Evolutionary conservation across 2,329 filamentous ascomycete species (phyloP).

Genomic region (Apiospora hydei): DNA sequence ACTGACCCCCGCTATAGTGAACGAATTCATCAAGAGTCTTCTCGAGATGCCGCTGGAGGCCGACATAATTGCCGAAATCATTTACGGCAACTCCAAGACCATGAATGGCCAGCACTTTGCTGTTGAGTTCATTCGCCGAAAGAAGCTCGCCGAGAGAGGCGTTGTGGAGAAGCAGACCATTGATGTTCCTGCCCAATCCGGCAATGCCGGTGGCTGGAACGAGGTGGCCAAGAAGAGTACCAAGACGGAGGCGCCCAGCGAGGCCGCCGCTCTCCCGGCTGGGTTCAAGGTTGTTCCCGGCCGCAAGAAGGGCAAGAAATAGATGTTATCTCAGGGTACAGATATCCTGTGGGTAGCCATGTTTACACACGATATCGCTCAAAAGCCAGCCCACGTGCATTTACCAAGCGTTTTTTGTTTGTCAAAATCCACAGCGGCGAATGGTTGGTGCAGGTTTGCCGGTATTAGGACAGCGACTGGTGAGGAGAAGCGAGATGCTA

Average conservation of each 20-base stretch:
- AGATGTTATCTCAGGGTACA: conserved; percentile 29
- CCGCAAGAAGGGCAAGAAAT: conserved; percentile 91
- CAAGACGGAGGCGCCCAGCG: conserved; percentile 52
- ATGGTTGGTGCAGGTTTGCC: neutral
- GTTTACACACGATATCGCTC: neutral
- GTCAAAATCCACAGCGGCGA: neutral
- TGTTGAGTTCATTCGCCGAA: conserved; percentile 91
- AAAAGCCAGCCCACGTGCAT: neutral
- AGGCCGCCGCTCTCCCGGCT: conserved; percentile 56
- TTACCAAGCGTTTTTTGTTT: neutral
- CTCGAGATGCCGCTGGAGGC: conserved; percentile 78
- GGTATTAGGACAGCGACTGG: neutral
- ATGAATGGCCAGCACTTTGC: conserved; percentile 94
- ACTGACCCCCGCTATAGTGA: conserved; percentile 59
- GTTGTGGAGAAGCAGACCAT: conserved; percentile 76
- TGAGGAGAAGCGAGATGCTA: neutral
- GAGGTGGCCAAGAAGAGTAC: conserved; percentile 94
- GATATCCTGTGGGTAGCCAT: neutral
- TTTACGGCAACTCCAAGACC: conserved; percentile 86
- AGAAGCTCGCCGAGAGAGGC: conserved; percentile 92
- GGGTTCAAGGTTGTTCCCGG: conserved; percentile 90
- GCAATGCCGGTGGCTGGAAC: conserved; percentile 76
- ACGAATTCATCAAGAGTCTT: conserved; percentile 81
- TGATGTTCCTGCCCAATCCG: conserved; percentile 48
- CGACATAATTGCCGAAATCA: conserved; percentile 85